Evolutionary conservation across 1,284 basidiomycete genomes (phyloP).

Genomic region (Cystobasidium slooffiae): DNA sequence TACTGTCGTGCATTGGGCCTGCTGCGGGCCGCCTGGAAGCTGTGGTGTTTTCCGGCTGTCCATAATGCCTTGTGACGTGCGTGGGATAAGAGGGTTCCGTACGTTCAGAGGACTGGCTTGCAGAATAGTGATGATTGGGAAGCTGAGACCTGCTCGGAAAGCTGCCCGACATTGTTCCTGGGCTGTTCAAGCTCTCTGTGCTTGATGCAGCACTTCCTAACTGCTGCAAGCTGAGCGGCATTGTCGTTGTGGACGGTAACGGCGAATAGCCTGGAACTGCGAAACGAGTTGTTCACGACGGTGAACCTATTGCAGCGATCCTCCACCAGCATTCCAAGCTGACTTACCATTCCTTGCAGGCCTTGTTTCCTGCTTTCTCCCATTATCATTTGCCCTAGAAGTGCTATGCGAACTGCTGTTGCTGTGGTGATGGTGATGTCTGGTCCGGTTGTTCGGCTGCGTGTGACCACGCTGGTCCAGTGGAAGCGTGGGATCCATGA

Average conservation of each 20-base stretch:
- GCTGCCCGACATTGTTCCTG: not conserved
- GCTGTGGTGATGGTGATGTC: constrained; percentile 19
- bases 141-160: not conserved
- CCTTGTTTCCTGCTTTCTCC: not conserved
- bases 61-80: not conserved
- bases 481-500: constrained; percentile 9
- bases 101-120: not conserved
- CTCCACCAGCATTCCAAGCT: too few relatives aligned
- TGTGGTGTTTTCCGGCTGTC: not conserved
- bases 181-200: constrained; percentile 27
- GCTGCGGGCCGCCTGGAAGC: not conserved
- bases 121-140: not conserved
- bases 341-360: not conserved
- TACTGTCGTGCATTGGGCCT: not conserved
- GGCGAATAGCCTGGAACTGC: constrained; percentile 22
- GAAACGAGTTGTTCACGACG: not conserved
- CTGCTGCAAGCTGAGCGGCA: constrained; percentile 34
- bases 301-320: not conserved
- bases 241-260: constrained; percentile 6
- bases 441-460: not conserved
- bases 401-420: constrained; percentile 7
- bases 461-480: constrained; percentile 9
- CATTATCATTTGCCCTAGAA: not conserved
- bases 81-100: not conserved
- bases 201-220: constrained; percentile 28